phyloP scores from a whole-genome alignment of 1,139 yeast species.

The Geotrichum fermentans region DNA sequence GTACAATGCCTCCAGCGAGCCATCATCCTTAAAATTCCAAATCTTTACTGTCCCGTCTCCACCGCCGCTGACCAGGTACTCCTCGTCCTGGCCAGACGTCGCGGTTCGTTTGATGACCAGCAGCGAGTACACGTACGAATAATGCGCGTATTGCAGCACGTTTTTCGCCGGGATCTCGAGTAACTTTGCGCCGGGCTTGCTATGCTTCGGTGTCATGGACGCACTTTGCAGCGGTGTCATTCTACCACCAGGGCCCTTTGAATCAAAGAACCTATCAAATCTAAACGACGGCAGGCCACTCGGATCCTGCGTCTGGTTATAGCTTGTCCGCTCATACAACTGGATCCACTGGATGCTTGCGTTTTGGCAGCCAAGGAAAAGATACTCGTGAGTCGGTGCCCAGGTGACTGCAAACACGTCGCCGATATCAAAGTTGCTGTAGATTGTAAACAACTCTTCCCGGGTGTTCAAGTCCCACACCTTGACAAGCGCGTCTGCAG shows the following conservation, averaged over 20 bases:
- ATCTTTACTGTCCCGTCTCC: slow-evolving; percentile 84
- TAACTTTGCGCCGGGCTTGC: slow-evolving; percentile 32
- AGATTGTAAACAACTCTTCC: slow-evolving; percentile 57
- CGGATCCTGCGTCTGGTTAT: slow-evolving; percentile 36
- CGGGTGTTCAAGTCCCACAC: slow-evolving; percentile 60
- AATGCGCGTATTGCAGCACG: slow-evolving; percentile 76
- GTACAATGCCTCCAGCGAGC: slow-evolving; percentile 33
- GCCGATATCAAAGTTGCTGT: slow-evolving; percentile 83
- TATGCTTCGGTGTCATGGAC: slow-evolving; percentile 1
- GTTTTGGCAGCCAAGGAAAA: slow-evolving; percentile 87
- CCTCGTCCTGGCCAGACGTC: slow-evolving; percentile 28
- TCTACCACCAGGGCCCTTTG: slow-evolving; percentile 76
- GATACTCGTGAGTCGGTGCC: slow-evolving; percentile 53
- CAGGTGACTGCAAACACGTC: slow-evolving; percentile 84
- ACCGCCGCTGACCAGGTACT: slow-evolving; percentile 62
- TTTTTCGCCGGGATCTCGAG: slow-evolving; percentile 67
- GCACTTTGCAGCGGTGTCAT: slow-evolving; percentile 34
- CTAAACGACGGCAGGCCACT: slow-evolving; percentile 69
- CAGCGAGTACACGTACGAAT: slow-evolving; percentile 82
- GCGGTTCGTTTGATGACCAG: slow-evolving; percentile 30
- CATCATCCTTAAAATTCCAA: slow-evolving; percentile 49
- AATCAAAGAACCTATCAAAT: slow-evolving; percentile 84
- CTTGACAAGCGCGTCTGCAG: slow-evolving; percentile 83
- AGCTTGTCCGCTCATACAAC: slow-evolving; percentile 37
- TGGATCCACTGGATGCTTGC: slow-evolving; percentile 77